Evolutionary conservation across 306 rosid species (phyloP).

Genomic region (Medicago arabica): DNA sequence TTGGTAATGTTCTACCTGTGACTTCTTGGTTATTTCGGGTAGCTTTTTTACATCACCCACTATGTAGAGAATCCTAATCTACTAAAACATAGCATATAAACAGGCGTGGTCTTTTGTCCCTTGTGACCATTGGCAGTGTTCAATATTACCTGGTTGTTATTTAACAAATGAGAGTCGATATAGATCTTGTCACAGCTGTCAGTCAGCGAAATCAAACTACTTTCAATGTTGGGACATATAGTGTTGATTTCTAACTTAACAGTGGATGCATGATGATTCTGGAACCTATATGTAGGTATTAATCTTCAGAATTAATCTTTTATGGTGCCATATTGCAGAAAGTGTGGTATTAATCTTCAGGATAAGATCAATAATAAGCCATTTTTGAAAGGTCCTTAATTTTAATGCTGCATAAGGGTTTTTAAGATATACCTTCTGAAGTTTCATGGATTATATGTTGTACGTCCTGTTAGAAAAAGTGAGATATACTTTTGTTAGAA

Average conservation of each 20-base stretch:
- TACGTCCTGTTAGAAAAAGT: too few relatives aligned
- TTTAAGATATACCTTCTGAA: too few relatives aligned
- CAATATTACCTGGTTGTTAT: neutral
- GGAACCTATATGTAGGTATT: too few relatives aligned
- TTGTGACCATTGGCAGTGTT: constrained; percentile 27
- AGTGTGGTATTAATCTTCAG: too few relatives aligned
- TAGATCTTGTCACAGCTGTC: neutral
- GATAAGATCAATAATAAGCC: too few relatives aligned
- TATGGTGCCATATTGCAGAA: too few relatives aligned
- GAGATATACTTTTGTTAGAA: too few relatives aligned
- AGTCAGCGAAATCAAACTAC: neutral
- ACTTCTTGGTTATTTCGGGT: neutral
- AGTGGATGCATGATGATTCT: neutral
- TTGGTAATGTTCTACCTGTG: constrained; percentile 7
- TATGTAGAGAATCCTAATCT: constrained; percentile 14
- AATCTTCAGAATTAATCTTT: too few relatives aligned
- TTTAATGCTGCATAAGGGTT: too few relatives aligned
- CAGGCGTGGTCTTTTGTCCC: constrained; percentile 5
- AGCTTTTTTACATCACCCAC: constrained; percentile 8
- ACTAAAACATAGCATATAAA: neutral
- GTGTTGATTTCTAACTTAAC: neutral
- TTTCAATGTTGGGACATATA: neutral
- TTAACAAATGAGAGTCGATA: constrained; percentile 1
- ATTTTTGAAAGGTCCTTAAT: too few relatives aligned
- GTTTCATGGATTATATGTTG: too few relatives aligned